Conservation (phyloP, 176 grass and related monocot species). For the Avena atlantica region DNA sequence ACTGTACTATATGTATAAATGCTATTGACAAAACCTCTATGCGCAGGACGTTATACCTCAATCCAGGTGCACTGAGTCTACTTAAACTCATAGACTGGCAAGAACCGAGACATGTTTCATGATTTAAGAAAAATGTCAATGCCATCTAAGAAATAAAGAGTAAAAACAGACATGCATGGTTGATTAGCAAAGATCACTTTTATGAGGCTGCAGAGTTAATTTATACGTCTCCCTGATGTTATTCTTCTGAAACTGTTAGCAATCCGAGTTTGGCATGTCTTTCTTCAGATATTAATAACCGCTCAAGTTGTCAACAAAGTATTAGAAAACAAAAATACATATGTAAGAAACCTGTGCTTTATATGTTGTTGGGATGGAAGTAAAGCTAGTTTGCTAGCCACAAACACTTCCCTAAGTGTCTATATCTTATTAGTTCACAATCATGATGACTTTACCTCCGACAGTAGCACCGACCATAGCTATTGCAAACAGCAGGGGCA, state of each 20-base stretch:
- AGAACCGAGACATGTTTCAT: neutral
- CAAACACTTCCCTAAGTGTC: neutral
- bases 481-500: slow-evolving; percentile 92
- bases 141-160: neutral
- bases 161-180: neutral
- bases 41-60: slow-evolving; percentile 14
- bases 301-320: neutral
- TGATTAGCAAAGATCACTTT: neutral
- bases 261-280: neutral
- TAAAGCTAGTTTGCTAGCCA: neutral
- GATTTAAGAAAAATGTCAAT: slow-evolving; percentile 17
- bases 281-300: neutral
- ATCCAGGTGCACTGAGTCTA: neutral
- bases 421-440: neutral
- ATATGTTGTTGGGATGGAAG: neutral
- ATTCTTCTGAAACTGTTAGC: neutral
- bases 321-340: slow-evolving; percentile 5
- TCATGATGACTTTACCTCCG: slow-evolving; percentile 65
- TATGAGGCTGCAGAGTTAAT: neutral
- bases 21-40: neutral
- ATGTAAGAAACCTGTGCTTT: neutral
- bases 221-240: neutral
- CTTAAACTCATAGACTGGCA: neutral
- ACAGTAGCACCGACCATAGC: slow-evolving; percentile 96
- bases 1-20: neutral